phyloP scores from a whole-genome alignment of 805 yeast species.

The Monosporozyma yasuniensis region DNA sequence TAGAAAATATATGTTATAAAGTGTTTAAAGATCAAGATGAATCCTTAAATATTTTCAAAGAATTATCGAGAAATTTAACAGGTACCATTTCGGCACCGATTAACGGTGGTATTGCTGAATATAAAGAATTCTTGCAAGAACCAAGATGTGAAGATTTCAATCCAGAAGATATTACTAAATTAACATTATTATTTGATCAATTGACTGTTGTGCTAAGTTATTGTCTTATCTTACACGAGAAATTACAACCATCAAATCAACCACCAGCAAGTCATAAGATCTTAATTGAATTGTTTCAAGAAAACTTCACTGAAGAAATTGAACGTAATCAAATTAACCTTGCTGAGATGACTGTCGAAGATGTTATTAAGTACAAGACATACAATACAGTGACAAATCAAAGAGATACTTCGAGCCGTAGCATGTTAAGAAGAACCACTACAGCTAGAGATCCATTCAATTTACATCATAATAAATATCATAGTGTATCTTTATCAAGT shows the following conservation, averaged over 20 bases:
- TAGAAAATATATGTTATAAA: slow-evolving; percentile 51
- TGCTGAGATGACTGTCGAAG: background rate
- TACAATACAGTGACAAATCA: background rate
- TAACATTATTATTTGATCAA: slow-evolving; percentile 49
- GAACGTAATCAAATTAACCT: slow-evolving; percentile 26
- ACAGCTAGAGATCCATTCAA: background rate
- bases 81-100: slow-evolving; percentile 92
- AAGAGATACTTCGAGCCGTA: background rate
- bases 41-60: slow-evolving; percentile 43
- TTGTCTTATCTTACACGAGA: slow-evolving; percentile 61
- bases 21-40: slow-evolving; percentile 45
- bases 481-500: background rate
- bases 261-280: slow-evolving; percentile 60
- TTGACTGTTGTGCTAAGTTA: slow-evolving; percentile 55
- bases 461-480: background rate
- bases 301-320: slow-evolving; percentile 64
- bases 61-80: slow-evolving; percentile 58
- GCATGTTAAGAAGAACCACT: slow-evolving; percentile 1
- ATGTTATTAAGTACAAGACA: background rate
- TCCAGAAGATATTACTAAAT: slow-evolving; percentile 23
- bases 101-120: slow-evolving; percentile 85
- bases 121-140: slow-evolving; percentile 51
- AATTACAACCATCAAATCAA: slow-evolving; percentile 42
- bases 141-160: slow-evolving; percentile 26
- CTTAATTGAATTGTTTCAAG: slow-evolving; percentile 51